These are phyloP conservation scores for Phallus indusiatus DNA, from an alignment of 768 basidiomycete species.

Conservation along the genomic window DNA sequence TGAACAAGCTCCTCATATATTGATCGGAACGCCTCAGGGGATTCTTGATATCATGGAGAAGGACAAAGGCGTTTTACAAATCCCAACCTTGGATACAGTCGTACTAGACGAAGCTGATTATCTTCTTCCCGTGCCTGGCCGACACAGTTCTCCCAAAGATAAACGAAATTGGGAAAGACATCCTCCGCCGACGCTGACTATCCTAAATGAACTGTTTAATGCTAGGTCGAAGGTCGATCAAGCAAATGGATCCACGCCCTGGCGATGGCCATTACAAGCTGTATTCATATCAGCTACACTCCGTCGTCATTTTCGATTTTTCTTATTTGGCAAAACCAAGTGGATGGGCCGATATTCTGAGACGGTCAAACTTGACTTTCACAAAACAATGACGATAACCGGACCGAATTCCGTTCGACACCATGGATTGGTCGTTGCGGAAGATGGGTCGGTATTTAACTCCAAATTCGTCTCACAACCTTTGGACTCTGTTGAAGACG, in stretches of 20 bases:
- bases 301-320: conserved; percentile 41
- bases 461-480: conserved; percentile 18
- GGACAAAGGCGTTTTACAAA: conserved; percentile 34
- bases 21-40: conserved; percentile 66
- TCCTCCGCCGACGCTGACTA: conserved; percentile 45
- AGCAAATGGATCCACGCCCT: conserved; percentile 8
- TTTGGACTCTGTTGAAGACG: conserved; percentile 14
- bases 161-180: conserved; percentile 38
- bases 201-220: conserved; percentile 50
- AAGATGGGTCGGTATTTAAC: conserved; percentile 26
- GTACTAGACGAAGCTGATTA: conserved; percentile 75
- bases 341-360: conserved; percentile 36
- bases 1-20: conserved; percentile 47
- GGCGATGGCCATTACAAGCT: conserved; percentile 40
- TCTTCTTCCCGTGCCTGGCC: conserved; percentile 47
- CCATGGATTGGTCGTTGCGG: conserved; percentile 50
- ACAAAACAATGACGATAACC: neutral
- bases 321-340: conserved; percentile 45
- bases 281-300: conserved; percentile 67
- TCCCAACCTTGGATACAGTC: conserved; percentile 43
- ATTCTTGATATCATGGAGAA: conserved; percentile 44
- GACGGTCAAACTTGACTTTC: conserved; percentile 4
- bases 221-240: conserved; percentile 24
- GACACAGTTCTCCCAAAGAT: conserved; percentile 29
- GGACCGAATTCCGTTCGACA: conserved; percentile 11